Conservation (phyloP, 768 basidiomycete genomes). For the Dentipellis sp. region DNA sequence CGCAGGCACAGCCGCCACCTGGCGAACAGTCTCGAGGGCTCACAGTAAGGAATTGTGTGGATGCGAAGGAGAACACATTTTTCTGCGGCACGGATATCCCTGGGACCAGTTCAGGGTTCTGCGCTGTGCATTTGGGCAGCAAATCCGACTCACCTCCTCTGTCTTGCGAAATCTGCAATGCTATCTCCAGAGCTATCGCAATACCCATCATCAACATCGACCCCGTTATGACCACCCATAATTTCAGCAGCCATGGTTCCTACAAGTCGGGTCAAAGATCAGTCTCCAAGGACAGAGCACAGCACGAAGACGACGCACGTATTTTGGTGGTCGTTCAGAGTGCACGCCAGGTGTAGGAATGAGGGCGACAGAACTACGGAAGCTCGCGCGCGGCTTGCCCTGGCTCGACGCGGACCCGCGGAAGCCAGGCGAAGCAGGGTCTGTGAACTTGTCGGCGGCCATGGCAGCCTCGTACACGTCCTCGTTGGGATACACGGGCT, state of each 20-base stretch:
- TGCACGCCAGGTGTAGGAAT: neutral
- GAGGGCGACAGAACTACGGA: neutral
- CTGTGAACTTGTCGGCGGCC: neutral
- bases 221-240: slow-evolving; percentile 4
- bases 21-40: slow-evolving; percentile 15
- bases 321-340: neutral
- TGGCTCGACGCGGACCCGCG: neutral
- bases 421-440: neutral
- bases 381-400: neutral
- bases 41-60: slow-evolving; percentile 35
- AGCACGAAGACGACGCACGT: neutral
- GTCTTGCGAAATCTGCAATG: neutral
- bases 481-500: neutral
- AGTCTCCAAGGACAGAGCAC: neutral
- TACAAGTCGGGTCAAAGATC: neutral
- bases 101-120: slow-evolving; percentile 14
- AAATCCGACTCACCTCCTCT: slow-evolving; percentile 1
- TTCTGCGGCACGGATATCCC: slow-evolving; percentile 43
- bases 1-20: neutral
- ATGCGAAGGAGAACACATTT: slow-evolving; percentile 41
- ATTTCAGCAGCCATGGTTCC: slow-evolving; percentile 3
- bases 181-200: slow-evolving; percentile 9
- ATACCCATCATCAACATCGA: neutral
- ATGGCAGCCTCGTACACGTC: neutral
- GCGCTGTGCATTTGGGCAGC: neutral